Percentiles rank a stretch among this genome's conserved stretches.
These are phyloP conservation scores for Ophioceras dolichostomum DNA, from an alignment of 2,329 filamentous ascomycete species.

Conservation along the genomic window DNA sequence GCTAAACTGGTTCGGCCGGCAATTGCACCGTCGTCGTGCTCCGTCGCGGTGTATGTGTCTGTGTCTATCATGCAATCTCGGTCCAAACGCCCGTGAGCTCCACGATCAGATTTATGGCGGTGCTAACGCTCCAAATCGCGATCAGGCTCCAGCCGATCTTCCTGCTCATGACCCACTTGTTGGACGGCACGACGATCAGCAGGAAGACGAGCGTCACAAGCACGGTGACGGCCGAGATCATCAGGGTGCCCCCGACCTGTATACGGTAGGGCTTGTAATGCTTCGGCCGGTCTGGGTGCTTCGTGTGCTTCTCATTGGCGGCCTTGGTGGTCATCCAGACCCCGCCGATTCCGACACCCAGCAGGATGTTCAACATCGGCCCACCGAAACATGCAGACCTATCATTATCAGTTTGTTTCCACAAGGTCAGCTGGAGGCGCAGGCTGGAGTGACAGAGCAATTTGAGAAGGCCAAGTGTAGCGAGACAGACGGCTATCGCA, in stretches of 20 bases:
- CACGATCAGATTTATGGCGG: conserved; percentile 66
- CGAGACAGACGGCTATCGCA: background rate
- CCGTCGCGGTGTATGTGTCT: too few species aligned
- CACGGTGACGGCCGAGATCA: conserved; percentile 76
- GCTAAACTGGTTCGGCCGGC: too few species aligned
- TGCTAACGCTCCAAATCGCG: conserved; percentile 68
- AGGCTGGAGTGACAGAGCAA: too few species aligned
- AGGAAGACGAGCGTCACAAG: conserved; percentile 68
- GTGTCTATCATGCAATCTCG: conserved; percentile 4
- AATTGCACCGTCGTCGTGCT: too few species aligned
- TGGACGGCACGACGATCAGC: conserved; percentile 70
- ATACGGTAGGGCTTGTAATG: conserved; percentile 70
- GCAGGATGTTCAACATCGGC: conserved; percentile 91
- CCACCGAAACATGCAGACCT: conserved; percentile 93
- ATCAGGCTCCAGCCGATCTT: conserved; percentile 75
- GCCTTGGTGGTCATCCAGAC: conserved; percentile 72
- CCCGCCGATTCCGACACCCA: conserved; percentile 87
- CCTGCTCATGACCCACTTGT: conserved; percentile 74
- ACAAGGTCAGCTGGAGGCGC: too few species aligned
- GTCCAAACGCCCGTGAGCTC: conserved; percentile 53
- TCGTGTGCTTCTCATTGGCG: conserved; percentile 51
- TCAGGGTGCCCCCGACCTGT: conserved; percentile 69
- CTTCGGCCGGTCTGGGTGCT: conserved; percentile 53
- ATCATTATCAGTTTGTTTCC: too few species aligned
- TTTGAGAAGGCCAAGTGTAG: background rate